Conservation (phyloP, 2,329 filamentous ascomycete species). For the Dactylellina sp. region DNA sequence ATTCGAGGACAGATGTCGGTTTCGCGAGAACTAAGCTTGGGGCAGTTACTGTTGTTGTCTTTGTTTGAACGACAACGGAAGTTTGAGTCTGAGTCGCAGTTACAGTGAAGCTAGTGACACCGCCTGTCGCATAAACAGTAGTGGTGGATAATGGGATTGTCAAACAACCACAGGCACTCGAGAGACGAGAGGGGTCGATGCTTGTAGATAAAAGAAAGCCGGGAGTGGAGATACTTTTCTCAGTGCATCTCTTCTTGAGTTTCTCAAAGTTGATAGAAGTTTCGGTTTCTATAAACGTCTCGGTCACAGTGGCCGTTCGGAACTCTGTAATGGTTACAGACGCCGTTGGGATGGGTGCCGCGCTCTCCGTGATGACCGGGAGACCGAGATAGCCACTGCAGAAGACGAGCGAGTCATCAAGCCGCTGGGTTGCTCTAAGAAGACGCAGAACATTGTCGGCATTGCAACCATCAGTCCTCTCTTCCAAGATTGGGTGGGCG, state of each 20-base stretch:
- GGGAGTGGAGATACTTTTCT: conserved; percentile 23
- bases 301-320: conserved; percentile 19
- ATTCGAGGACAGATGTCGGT: conserved; percentile 9
- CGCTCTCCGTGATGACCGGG: conserved; percentile 24
- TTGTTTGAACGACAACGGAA: background rate
- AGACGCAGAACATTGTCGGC: conserved; percentile 50
- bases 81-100: conserved; percentile 19
- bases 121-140: conserved; percentile 15
- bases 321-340: conserved; percentile 33
- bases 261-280: conserved; percentile 23
- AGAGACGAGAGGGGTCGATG: conserved; percentile 35
- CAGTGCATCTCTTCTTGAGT: conserved; percentile 33
- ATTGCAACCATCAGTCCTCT: conserved; percentile 44
- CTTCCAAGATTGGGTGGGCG: conserved; percentile 40
- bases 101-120: conserved; percentile 7
- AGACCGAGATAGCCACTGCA: conserved; percentile 45
- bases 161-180: conserved; percentile 45
- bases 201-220: conserved; percentile 20
- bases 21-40: conserved; percentile 14
- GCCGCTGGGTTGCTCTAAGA: conserved; percentile 27
- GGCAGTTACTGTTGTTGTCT: conserved; percentile 36
- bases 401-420: conserved; percentile 35
- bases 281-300: conserved; percentile 16
- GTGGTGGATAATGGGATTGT: conserved; percentile 37
- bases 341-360: conserved; percentile 7